Conservation (phyloP, 495 filamentous ascomycete species). For the Penicillium salamii region DNA sequence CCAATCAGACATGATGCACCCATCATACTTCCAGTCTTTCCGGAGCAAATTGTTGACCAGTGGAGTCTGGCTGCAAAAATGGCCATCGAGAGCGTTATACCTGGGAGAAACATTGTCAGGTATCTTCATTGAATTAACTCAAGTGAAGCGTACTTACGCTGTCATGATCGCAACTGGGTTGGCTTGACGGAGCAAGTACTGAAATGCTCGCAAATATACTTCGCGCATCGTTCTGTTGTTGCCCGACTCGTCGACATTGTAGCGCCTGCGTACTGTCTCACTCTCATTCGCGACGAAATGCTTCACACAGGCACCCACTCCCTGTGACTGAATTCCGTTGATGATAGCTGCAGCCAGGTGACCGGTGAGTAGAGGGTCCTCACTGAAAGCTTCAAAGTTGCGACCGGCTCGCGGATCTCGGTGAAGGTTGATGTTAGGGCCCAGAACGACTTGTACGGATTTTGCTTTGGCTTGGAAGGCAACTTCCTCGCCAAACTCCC, state of each 20-base stretch:
- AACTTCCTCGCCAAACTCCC: neutral
- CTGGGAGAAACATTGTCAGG: neutral
- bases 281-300: conserved; percentile 65
- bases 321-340: conserved; percentile 60
- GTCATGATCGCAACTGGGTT: conserved; percentile 62
- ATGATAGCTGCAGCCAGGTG: conserved; percentile 55
- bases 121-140: neutral
- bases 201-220: conserved; percentile 64
- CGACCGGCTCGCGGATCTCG: neutral
- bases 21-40: neutral
- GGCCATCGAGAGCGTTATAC: neutral
- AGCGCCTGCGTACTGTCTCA: conserved; percentile 40
- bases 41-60: neutral
- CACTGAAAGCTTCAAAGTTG: conserved; percentile 66
- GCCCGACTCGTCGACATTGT: neutral
- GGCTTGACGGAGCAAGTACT: conserved; percentile 56
- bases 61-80: neutral
- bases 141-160: conserved; percentile 36
- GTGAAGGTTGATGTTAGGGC: neutral
- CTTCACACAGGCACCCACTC: conserved; percentile 61
- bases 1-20: neutral
- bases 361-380: conserved; percentile 64
- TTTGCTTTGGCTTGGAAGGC: neutral
- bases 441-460: neutral
- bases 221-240: conserved; percentile 30